phyloP scores from a whole-genome alignment of 768 basidiomycete genomes.

The Hypsizygus marmoreus region DNA sequence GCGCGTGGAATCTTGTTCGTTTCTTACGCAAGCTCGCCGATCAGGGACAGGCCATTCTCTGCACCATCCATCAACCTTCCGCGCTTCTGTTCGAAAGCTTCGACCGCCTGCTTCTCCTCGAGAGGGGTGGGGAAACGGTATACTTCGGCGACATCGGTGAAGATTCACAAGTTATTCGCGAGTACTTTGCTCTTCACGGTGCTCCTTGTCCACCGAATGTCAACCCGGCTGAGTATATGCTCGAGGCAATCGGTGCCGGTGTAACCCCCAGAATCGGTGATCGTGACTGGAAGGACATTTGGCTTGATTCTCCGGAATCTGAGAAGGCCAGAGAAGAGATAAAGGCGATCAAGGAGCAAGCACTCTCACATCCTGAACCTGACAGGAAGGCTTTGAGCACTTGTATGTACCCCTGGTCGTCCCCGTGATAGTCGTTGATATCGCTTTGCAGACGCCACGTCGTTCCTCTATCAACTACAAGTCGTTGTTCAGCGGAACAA shows the following conservation, averaged over 20 bases:
- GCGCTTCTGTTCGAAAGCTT: conserved; percentile 87
- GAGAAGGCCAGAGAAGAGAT: conserved; percentile 44
- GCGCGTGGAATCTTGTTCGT: conserved; percentile 80
- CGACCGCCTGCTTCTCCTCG: conserved; percentile 66
- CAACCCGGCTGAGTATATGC: conserved; percentile 81
- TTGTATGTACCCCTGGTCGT: conserved; percentile 37
- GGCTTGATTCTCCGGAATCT: conserved; percentile 73
- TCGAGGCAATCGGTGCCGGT: conserved; percentile 88
- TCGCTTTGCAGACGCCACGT: conserved; percentile 61
- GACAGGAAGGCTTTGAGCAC: conserved; percentile 44
- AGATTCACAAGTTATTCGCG: conserved; percentile 65
- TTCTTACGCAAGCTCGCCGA: conserved; percentile 84
- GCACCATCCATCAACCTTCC: conserved; percentile 90
- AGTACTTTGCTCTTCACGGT: conserved; percentile 78
- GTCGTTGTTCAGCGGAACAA: conserved; percentile 69
- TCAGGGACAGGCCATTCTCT: conserved; percentile 86
- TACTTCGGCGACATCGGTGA: conserved; percentile 90
- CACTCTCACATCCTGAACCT: conserved; percentile 42
- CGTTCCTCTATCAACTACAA: conserved; percentile 73
- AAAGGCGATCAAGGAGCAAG: conserved; percentile 45
- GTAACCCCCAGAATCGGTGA: conserved; percentile 70
- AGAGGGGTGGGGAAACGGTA: conserved; percentile 86
- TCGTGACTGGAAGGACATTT: conserved; percentile 86
- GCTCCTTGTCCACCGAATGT: conserved; percentile 73
- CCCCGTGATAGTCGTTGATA: neutral